Evolutionary conservation across 2,329 filamentous ascomycete genomes (phyloP), one percentile per base, ranked within the genome.

Genomic region (Ceratocystis papillata): DNA sequence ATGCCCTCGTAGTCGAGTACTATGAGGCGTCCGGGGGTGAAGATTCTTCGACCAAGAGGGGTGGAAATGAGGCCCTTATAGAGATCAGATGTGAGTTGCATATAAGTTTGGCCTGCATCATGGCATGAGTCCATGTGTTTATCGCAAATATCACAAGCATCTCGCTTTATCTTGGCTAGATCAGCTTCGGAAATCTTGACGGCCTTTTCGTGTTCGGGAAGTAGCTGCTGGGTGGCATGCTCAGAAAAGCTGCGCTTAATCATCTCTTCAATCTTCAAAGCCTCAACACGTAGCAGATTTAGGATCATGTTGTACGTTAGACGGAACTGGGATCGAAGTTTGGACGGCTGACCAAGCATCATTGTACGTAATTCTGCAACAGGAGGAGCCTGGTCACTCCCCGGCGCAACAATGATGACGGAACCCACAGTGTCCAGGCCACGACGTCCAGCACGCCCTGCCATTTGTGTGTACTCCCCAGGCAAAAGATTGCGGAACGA

Each of bases 281-380:
- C 94, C 75, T 99, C 94, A 1, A 99, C 94, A 45, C 94, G 87
- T 62, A 99, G 80, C 41, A 99, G 80, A 73, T 97, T 99, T 37
- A 99, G 79, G 68, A 99, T 99, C 94, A 99, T 99, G 77, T 97
- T 99, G 79, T 99, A 99, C 0, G 95, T 99, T 61, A 99, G 80
- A 68, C 94, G 85, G 80, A 99, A 99, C 73, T 99, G 94, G 5
- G 93, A 97, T 60, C 91, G 85, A 62, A 99, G 82, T 77, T 97
- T 97, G 30, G 91, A 96, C 41, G 94, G 93, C 72, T 96, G 89
- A 64, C 94, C 94, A 3, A 97, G 81, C 69, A 99, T 96, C 90
- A 99, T 97, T 72, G 90, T 89, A 67, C 90, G 84, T 65, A 99
- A 78, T 66, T 93, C 86, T 44, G 82, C 83, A 62, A 90, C 90